Evolutionary conservation across 345 rosid genomes (phyloP).

Genomic region (Brassica incana): DNA sequence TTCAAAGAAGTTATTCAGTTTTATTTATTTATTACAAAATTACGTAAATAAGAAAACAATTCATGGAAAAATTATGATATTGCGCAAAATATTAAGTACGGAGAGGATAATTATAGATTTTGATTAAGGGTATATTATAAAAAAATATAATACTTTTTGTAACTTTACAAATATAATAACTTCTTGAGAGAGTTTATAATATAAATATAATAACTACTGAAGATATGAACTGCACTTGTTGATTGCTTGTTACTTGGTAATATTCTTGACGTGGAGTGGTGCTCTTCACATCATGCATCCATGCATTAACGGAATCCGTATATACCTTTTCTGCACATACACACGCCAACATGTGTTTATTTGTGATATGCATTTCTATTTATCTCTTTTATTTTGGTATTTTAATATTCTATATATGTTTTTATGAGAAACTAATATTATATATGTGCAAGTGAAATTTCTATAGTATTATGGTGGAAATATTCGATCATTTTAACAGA

Average conservation of each 20-base stretch:
- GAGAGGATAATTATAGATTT: not conserved
- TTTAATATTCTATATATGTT: not conserved
- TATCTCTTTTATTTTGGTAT: not conserved
- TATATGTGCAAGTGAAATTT: not conserved
- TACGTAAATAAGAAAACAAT: not conserved
- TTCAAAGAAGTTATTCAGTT: not conserved
- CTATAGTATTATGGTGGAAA: not conserved
- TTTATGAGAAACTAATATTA: no score
- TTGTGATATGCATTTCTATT: not conserved
- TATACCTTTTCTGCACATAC: not conserved
- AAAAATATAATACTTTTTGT: not conserved
- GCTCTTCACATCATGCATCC: constrained; percentile 11
- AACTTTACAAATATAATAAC: not conserved
- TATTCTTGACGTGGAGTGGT: constrained; percentile 40
- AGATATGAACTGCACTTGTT: constrained; percentile 38
- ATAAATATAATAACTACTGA: not conserved
- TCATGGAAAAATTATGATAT: not conserved
- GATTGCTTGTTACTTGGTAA: constrained; percentile 30
- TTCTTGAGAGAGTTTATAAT: not conserved
- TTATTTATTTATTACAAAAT: not conserved
- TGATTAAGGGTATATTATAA: not conserved
- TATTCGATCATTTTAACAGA: not conserved
- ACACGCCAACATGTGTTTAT: not conserved
- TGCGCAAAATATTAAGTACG: not conserved
- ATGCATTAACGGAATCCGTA: not conserved